phyloP scores from a whole-genome alignment of 257 asterid species.

The Ocimum tenuiflorum region DNA sequence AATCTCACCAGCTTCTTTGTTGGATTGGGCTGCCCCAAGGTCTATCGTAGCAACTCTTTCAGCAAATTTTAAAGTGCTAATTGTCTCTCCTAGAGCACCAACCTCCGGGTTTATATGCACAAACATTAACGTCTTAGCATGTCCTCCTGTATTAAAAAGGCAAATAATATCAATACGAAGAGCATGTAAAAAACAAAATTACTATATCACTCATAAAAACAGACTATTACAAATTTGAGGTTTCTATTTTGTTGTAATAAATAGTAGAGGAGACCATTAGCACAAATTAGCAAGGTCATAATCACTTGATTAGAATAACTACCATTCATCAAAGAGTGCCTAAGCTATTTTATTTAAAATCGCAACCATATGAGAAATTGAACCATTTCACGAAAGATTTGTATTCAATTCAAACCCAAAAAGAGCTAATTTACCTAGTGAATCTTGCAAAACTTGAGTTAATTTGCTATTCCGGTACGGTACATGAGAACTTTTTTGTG shows the following conservation, averaged over 20 bases:
- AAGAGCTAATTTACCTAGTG: constrained; percentile 45
- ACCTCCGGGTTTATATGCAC: constrained; percentile 83
- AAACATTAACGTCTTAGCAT: constrained; percentile 58
- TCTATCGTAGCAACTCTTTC: constrained; percentile 84
- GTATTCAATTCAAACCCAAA: background rate
- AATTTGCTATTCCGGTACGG: constrained; percentile 93
- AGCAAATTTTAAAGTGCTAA: constrained; percentile 83
- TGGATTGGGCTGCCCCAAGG: constrained; percentile 79
- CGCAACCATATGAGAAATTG: background rate
- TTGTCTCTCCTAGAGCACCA: constrained; percentile 73
- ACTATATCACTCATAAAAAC: background rate
- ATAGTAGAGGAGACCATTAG: background rate
- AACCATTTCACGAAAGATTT: background rate
- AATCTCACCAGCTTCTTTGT: constrained; percentile 74
- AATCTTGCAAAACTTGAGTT: constrained; percentile 88
- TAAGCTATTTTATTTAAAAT: background rate
- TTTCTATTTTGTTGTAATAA: background rate
- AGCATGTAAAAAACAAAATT: background rate
- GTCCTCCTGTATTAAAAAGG: constrained; percentile 29
- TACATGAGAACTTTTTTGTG: constrained; percentile 76
- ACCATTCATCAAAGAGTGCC: background rate
- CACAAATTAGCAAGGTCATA: background rate
- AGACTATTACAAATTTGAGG: background rate
- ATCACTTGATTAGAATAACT: background rate
- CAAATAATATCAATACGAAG: background rate